A percentile compares a stretch with the other conserved stretches of the same genome.
These are phyloP conservation scores for Ceratobasidium sp. DNA, from an alignment of 1,284 basidiomycete genomes.

Conservation along the genomic window DNA sequence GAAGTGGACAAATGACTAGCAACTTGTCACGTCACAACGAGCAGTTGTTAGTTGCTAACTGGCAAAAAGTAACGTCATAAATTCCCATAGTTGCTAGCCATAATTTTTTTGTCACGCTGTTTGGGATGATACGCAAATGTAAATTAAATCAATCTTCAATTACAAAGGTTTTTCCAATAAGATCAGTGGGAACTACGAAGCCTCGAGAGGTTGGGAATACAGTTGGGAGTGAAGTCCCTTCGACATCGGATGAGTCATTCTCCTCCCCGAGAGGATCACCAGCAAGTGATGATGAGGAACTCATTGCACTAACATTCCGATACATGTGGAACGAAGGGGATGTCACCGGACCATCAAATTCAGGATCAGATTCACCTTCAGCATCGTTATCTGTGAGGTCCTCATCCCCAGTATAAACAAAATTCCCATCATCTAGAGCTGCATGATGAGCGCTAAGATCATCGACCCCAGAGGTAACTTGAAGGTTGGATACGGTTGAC, in stretches of 20 bases:
- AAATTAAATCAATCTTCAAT: background rate
- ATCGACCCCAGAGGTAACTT: background rate
- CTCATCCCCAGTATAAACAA: background rate
- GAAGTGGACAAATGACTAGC: too few relatives aligned
- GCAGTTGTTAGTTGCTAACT: slow-evolving; percentile 5
- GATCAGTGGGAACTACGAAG: background rate
- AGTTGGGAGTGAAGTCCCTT: background rate
- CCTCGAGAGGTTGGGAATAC: background rate
- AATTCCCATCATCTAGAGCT: background rate
- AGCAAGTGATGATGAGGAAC: background rate
- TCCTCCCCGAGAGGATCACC: background rate
- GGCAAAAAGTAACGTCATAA: background rate
- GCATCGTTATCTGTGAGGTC: background rate
- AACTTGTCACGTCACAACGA: too few relatives aligned
- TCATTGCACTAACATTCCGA: background rate
- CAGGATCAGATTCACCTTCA: background rate
- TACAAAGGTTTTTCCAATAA: background rate
- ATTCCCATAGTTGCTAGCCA: background rate
- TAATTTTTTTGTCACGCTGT: background rate
- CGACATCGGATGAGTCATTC: background rate
- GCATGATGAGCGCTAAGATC: background rate
- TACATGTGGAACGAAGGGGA: background rate
- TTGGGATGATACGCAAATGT: background rate
- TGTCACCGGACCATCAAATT: background rate
- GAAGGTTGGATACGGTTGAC: background rate